Conservation (phyloP, 306 rosid genomes). For the Vigna hirtella region DNA sequence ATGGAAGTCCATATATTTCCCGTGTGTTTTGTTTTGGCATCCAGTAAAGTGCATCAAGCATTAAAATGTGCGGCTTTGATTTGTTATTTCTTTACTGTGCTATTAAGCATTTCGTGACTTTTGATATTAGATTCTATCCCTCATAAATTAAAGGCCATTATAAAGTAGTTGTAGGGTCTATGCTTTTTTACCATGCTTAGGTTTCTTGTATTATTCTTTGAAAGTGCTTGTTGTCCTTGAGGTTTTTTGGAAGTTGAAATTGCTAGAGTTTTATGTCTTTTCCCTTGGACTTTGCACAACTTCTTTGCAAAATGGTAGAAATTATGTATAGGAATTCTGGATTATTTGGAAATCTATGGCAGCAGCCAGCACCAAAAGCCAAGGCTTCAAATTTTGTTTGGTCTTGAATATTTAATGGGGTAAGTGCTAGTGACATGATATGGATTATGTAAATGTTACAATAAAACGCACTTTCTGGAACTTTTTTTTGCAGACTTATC, state of each 20-base stretch:
- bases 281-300: neutral
- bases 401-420: neutral
- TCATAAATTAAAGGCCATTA: neutral
- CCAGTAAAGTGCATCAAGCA: neutral
- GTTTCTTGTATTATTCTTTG: slow-evolving; percentile 3
- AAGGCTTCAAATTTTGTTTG: neutral
- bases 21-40: neutral
- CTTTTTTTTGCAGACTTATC: neutral
- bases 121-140: slow-evolving; percentile 22
- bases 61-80: neutral
- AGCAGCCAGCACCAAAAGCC: slow-evolving; percentile 1
- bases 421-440: neutral
- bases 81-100: neutral
- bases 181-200: slow-evolving; percentile 12
- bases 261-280: neutral
- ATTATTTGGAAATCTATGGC: slow-evolving; percentile 9
- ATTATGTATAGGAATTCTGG: neutral
- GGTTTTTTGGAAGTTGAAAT: slow-evolving; percentile 14
- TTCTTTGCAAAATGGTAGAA: slow-evolving; percentile 2
- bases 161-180: slow-evolving; percentile 1
- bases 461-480: neutral
- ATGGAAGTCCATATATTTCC: neutral
- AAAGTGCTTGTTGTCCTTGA: neutral
- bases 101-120: neutral
- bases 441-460: slow-evolving; percentile 7